These are phyloP conservation scores for Daucus carota DNA, from an alignment of 129 eudicot species.

Conservation along the genomic window DNA sequence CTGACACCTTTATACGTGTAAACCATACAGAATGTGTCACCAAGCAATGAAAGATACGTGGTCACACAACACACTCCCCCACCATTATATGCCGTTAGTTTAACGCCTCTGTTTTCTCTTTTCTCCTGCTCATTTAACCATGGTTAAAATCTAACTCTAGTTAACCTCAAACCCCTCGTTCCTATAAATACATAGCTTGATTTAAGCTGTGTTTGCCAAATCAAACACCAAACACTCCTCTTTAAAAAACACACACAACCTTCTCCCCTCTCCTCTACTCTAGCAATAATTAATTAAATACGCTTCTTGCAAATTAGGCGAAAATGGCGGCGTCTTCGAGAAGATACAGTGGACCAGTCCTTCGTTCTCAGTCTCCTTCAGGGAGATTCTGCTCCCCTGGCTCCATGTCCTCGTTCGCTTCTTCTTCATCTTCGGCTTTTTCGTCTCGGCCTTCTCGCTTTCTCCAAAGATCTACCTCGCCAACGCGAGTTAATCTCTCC, in stretches of 20 bases:
- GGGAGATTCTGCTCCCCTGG: slow-evolving; percentile 31
- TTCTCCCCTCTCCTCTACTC: not conserved
- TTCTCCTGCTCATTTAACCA: slow-evolving; percentile 11
- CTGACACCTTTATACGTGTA: slow-evolving; percentile 2
- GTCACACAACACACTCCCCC: slow-evolving; percentile 6
- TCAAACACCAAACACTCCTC: slow-evolving; percentile 29
- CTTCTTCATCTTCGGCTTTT: slow-evolving; percentile 31
- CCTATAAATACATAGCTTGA: slow-evolving; percentile 60
- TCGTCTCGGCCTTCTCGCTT: slow-evolving; percentile 24
- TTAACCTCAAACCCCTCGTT: not conserved
- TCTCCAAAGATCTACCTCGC: slow-evolving; percentile 34
- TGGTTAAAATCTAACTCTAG: not conserved
- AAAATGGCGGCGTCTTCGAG: slow-evolving; percentile 51
- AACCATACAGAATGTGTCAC: not conserved
- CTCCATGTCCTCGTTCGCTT: slow-evolving; percentile 15
- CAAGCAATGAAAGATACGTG: not conserved
- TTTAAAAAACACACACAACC: slow-evolving; percentile 7
- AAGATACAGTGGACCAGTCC: slow-evolving; percentile 52
- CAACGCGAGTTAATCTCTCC: slow-evolving; percentile 33
- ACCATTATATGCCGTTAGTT: not conserved
- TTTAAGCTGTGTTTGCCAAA: slow-evolving; percentile 70
- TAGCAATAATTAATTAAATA: too few relatives aligned
- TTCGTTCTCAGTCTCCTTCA: slow-evolving; percentile 53
- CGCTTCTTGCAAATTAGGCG: too few relatives aligned
- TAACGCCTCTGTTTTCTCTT: not conserved